Conservation (phyloP, 208 protist species). For the Acanthamoeba royreba region DNA sequence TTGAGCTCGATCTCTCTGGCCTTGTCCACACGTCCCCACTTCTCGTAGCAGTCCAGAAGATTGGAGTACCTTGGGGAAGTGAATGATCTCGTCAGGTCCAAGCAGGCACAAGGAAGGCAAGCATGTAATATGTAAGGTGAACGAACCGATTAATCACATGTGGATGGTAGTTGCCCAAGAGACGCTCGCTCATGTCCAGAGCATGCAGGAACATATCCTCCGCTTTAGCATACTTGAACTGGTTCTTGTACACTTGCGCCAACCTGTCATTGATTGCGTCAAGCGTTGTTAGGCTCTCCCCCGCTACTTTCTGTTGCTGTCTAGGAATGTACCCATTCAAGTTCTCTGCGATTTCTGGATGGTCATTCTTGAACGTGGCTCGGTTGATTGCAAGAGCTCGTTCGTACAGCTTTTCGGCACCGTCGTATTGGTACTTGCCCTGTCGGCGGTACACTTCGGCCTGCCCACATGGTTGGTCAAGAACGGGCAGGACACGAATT, state of each 20-base stretch:
- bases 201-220: constrained; percentile 16
- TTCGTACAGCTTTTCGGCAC: constrained; percentile 2
- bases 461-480: background rate
- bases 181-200: constrained; percentile 1
- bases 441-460: constrained; percentile 26
- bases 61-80: background rate
- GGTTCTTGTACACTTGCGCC: constrained; percentile 38
- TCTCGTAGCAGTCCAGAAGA: background rate
- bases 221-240: constrained; percentile 40
- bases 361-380: constrained; percentile 21
- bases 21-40: constrained; percentile 20
- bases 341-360: constrained; percentile 37
- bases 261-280: background rate
- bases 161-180: background rate
- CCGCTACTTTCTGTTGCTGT: background rate
- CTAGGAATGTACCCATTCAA: background rate
- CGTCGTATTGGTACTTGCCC: constrained; percentile 45
- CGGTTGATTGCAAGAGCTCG: constrained; percentile 1
- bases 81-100: background rate
- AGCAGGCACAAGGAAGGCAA: background rate
- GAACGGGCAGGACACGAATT: background rate
- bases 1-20: background rate
- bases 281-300: background rate
- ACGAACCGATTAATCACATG: background rate
- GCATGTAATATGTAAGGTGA: background rate